Evolutionary conservation across 257 asterid species (phyloP).

Genomic region (Buddleja alternifolia): DNA sequence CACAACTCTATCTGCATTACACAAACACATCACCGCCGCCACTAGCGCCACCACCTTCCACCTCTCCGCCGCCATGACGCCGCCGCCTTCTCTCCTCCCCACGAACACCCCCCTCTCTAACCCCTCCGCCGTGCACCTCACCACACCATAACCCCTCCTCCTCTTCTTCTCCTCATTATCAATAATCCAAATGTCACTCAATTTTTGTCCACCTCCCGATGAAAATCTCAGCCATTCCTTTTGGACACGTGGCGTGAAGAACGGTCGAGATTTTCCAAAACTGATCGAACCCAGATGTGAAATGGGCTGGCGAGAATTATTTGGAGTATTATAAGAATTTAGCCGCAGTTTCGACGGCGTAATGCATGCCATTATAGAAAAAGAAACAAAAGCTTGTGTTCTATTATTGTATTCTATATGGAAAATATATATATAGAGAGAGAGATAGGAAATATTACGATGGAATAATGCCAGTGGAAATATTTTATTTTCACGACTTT

Average conservation of each 20-base stretch:
- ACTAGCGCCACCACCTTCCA: conserved; percentile 82
- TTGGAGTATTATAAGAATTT: conserved; percentile 4
- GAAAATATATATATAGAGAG: background rate
- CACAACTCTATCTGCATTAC: conserved; percentile 94
- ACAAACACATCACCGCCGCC: conserved; percentile 88
- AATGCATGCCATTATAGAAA: conserved; percentile 28
- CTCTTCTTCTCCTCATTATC: conserved; percentile 7
- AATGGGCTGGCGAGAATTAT: background rate
- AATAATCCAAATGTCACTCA: background rate
- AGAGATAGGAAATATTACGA: background rate
- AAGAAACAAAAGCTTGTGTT: too few relatives aligned
- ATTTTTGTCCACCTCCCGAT: background rate
- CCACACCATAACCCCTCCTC: conserved; percentile 30
- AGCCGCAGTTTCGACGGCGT: conserved; percentile 22
- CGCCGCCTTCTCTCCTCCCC: conserved; percentile 53
- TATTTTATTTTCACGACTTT: background rate
- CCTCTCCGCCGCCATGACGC: conserved; percentile 78
- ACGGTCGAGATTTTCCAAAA: background rate
- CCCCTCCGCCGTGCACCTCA: conserved; percentile 81
- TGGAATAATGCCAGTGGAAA: background rate
- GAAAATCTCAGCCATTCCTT: background rate
- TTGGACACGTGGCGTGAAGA: background rate
- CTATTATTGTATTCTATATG: background rate
- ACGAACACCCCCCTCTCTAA: conserved; percentile 58
- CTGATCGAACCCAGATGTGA: too few relatives aligned